Conservation (phyloP, 2,329 filamentous ascomycete species). For the Calonectria montana region DNA sequence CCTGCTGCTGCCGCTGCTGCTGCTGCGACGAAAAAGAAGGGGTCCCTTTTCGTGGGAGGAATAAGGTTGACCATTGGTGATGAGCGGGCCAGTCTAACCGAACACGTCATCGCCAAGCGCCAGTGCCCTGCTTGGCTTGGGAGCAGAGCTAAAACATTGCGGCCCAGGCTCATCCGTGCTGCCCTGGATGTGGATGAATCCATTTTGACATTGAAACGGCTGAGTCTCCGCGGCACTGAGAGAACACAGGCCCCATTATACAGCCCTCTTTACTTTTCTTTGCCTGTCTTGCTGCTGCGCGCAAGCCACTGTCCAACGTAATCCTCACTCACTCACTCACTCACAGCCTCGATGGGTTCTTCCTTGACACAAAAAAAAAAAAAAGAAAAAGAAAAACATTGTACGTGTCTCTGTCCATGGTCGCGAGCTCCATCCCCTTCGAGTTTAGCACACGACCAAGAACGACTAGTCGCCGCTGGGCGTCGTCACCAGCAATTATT, state of each 20-base stretch:
- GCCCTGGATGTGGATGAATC: background rate
- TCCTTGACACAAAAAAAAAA: background rate
- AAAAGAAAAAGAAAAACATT: too few relatives aligned
- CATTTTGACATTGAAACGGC: background rate
- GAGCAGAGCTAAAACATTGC: constrained; percentile 1
- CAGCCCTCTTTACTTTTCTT: background rate
- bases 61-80: constrained; percentile 3
- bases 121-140: background rate
- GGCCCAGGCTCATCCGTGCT: constrained; percentile 3
- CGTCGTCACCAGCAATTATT: background rate
- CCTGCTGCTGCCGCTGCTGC: background rate
- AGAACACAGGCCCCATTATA: background rate
- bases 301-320: background rate
- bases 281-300: too few relatives aligned
- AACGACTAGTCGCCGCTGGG: background rate
- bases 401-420: background rate
- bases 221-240: background rate
- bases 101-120: constrained; percentile 1
- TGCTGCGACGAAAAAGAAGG: background rate
- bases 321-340: background rate
- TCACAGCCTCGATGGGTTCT: background rate
- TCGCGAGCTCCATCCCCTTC: background rate
- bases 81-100: background rate
- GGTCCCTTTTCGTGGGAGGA: background rate
- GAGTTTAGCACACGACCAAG: background rate